Evolutionary conservation across 2,329 filamentous ascomycete species (phyloP), one percentile per base, ranked within the genome.

Genomic region (Sarocladium kiliense): DNA sequence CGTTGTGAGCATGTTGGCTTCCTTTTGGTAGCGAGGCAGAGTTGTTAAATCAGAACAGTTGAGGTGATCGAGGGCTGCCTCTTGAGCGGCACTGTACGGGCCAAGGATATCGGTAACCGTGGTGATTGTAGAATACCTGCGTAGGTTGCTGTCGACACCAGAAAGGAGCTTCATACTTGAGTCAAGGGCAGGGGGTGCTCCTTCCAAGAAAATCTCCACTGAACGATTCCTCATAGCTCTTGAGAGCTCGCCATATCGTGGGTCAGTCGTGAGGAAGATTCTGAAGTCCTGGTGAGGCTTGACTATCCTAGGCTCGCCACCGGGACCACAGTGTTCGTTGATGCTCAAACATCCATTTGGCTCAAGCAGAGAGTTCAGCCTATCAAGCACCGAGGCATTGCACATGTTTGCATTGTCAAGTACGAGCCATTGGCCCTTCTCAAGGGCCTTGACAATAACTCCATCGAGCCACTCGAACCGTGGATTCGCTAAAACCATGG

Each of bases 361-460:
- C 67, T 99, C 94, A 7, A 97, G 86, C 9, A 99, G 75, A 0
- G 94, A 97, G 68, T 99, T 99, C 53, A 99, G 76, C 58, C 95
- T 83, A 71, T 99, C 94, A 10, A 99, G 80, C 1, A 99, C 94
- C 6, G 93, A 96, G 23, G 93, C 88, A 64, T 88, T 97, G 74
- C 95, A 99, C 56, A 99, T 80, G 65, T 99, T 99, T 58, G 95
- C 94, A 70, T 99, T 97, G 71, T 99, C 94, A 21, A 99, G 83
- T 11, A 99, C 86, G 18, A 99, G 78, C 94, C 94, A 99, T 58
- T 91, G 82, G 14, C 94, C 94, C 62, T 87, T 78, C 65, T 95
- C 81, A 11, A 97, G 77, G 41, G 94, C 93, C 63, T 91, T 87
- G 49, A 97, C 87, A 42, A 99, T 85, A 49, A 95, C 83, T 56